Evolutionary conservation across 2,329 filamentous ascomycete genomes (phyloP).

Genomic region (Elsinoe batatas): DNA sequence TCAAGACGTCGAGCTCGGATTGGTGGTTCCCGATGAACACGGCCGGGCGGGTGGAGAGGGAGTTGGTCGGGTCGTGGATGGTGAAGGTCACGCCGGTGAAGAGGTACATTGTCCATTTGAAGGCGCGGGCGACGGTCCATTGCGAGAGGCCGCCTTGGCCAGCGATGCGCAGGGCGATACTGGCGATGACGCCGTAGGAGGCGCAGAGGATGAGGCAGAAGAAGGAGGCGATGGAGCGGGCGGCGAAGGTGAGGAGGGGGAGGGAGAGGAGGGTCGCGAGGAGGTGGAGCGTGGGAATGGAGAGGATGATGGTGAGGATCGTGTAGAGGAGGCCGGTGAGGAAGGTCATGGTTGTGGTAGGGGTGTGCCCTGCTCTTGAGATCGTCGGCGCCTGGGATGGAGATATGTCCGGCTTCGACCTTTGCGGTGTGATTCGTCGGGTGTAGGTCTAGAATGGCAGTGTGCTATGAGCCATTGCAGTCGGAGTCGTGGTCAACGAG

Average conservation of each 20-base stretch:
- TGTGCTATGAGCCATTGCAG: neutral
- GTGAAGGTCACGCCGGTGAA: conserved; percentile 70
- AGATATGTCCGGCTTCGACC: neutral
- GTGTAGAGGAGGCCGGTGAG: conserved; percentile 23
- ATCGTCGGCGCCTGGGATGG: neutral
- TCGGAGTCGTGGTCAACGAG: neutral
- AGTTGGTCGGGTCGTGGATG: conserved; percentile 52
- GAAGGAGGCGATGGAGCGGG: conserved; percentile 46
- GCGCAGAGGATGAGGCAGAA: conserved; percentile 38
- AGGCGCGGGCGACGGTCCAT: conserved; percentile 71
- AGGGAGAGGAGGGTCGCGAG: conserved; percentile 28
- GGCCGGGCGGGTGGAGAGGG: conserved; percentile 63
- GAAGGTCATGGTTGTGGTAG: conserved; percentile 17
- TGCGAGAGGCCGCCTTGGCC: conserved; percentile 71
- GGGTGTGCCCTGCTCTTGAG: neutral
- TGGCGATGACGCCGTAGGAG: conserved; percentile 65
- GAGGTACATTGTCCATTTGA: conserved; percentile 67
- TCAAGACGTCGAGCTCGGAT: conserved; percentile 78
- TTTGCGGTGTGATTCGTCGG: neutral
- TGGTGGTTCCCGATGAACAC: conserved; percentile 72
- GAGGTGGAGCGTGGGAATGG: conserved; percentile 25
- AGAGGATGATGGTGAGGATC: conserved; percentile 20
- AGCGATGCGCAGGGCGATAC: conserved; percentile 57
- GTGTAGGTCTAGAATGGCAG: neutral
- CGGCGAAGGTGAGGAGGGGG: conserved; percentile 49